A percentile compares a stretch with the other conserved stretches of the same genome.
Evolutionary conservation across 495 filamentous ascomycete species (phyloP).

Genomic region (Penicillium cinerascens): DNA sequence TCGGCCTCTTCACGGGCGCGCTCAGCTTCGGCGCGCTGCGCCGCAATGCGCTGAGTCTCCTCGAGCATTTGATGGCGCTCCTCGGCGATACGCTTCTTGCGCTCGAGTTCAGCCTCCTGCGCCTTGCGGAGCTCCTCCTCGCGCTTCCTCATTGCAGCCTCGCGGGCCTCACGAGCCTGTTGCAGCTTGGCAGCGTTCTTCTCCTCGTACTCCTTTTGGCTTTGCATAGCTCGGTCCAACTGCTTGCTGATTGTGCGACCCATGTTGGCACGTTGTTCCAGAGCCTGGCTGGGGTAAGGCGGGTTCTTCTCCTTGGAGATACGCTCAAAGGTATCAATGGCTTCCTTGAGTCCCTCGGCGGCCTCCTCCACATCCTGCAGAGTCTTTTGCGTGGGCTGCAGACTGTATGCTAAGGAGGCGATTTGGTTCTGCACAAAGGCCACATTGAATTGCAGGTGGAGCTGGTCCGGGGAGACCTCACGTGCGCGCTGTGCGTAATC

Average conservation of each 20-base stretch:
- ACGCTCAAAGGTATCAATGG: constrained; percentile 75
- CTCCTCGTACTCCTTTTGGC: constrained; percentile 87
- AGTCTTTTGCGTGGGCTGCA: constrained; percentile 71
- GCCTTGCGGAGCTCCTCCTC: constrained; percentile 67
- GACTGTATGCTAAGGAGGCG: constrained; percentile 70
- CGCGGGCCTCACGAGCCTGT: constrained; percentile 68
- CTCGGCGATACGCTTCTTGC: constrained; percentile 72
- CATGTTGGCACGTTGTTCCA: constrained; percentile 97
- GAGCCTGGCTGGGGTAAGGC: constrained; percentile 82
- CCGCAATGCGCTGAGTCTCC: constrained; percentile 66
- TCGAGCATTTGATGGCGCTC: constrained; percentile 78
- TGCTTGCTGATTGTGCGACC: constrained; percentile 89
- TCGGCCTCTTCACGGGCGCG: constrained; percentile 62
- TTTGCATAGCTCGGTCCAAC: constrained; percentile 76
- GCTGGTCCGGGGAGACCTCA: constrained; percentile 71
- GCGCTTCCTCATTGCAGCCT: constrained; percentile 68
- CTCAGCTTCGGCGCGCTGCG: constrained; percentile 70
- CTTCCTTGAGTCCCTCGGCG: constrained; percentile 78
- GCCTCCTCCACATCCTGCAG: constrained; percentile 76
- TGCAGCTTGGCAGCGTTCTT: constrained; percentile 82
- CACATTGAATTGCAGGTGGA: constrained; percentile 94
- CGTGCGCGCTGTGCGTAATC: constrained; percentile 85
- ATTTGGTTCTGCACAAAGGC: constrained; percentile 96
- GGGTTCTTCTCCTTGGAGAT: constrained; percentile 80
- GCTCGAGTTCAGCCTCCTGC: constrained; percentile 62